A percentile compares a stretch with the other conserved stretches of the same genome.
Conservation (phyloP, 1,284 basidiomycete species). For the Microstroma glucosiphilum region DNA sequence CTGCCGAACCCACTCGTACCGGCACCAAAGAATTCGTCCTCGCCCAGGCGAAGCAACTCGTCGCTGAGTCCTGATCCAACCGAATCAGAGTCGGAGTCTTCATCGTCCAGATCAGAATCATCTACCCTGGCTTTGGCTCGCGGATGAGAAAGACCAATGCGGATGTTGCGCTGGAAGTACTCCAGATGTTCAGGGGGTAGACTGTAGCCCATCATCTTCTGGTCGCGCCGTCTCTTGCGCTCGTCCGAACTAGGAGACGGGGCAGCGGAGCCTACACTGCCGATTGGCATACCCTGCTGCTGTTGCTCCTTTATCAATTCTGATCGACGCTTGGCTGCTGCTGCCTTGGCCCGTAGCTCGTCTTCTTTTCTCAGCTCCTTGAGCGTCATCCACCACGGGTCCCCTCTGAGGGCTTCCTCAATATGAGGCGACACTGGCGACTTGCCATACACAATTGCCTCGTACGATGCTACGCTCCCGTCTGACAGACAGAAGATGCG, state of each 20-base stretch:
- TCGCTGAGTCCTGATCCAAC: constrained; percentile 9
- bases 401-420: constrained; percentile 31
- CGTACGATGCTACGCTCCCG: constrained; percentile 37
- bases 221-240: constrained; percentile 27
- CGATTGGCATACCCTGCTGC: constrained; percentile 5
- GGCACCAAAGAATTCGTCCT: constrained; percentile 10
- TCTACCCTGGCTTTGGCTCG: constrained; percentile 20
- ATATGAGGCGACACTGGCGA: constrained; percentile 24
- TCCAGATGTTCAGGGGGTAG: constrained; percentile 46
- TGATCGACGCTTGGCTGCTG: constrained; percentile 28
- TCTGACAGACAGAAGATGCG: constrained; percentile 44
- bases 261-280: constrained; percentile 2
- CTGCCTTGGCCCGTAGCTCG: constrained; percentile 27
- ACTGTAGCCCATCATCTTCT: constrained; percentile 30
- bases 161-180: constrained; percentile 47
- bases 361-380: constrained; percentile 41
- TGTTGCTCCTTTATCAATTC: constrained; percentile 16
- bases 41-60: constrained; percentile 9
- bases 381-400: constrained; percentile 47
- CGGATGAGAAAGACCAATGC: constrained; percentile 46
- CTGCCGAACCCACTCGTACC: background rate
- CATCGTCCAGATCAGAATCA: constrained; percentile 4
- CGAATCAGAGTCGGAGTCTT: constrained; percentile 5
- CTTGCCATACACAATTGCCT: constrained; percentile 42
- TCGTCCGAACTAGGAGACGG: constrained; percentile 5